Evolutionary conservation across 805 yeast genomes (phyloP).

Genomic region (Wickerhamiella brachini): DNA sequence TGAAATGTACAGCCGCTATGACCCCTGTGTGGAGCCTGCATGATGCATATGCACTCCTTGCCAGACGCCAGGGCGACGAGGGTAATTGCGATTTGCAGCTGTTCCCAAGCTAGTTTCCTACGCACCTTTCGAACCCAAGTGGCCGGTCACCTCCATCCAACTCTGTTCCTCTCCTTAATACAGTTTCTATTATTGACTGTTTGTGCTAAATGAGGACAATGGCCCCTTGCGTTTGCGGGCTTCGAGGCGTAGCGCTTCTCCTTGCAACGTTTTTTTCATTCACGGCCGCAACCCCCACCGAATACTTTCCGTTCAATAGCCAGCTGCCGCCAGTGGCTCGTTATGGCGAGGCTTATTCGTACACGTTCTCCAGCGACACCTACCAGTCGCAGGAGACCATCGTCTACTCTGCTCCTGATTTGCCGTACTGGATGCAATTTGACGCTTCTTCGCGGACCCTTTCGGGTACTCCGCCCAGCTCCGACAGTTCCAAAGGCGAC

Average conservation of each 20-base stretch:
- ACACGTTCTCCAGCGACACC: slow-evolving; percentile 59
- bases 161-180: background rate
- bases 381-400: slow-evolving; percentile 35
- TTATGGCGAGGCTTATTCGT: slow-evolving; percentile 43
- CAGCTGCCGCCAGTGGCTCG: slow-evolving; percentile 87
- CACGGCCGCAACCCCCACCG: slow-evolving; percentile 34
- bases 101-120: background rate
- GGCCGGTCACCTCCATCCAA: background rate
- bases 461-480: slow-evolving; percentile 44
- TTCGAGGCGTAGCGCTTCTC: background rate
- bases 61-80: background rate
- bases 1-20: background rate
- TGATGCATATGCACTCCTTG: background rate
- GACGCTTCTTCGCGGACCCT: slow-evolving; percentile 48
- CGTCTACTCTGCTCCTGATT: slow-evolving; percentile 38
- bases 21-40: background rate
- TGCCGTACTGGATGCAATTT: slow-evolving; percentile 73
- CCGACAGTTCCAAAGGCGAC: slow-evolving; percentile 28
- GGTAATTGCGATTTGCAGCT: background rate
- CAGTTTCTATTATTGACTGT: too few relatives aligned
- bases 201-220: background rate
- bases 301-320: slow-evolving; percentile 64
- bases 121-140: background rate
- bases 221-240: background rate
- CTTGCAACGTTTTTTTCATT: slow-evolving; percentile 5